A percentile compares a stretch with the other conserved stretches of the same genome.
phyloP scores from a whole-genome alignment of 2,329 filamentous ascomycete genomes.

The Botrytis sinoallii region DNA sequence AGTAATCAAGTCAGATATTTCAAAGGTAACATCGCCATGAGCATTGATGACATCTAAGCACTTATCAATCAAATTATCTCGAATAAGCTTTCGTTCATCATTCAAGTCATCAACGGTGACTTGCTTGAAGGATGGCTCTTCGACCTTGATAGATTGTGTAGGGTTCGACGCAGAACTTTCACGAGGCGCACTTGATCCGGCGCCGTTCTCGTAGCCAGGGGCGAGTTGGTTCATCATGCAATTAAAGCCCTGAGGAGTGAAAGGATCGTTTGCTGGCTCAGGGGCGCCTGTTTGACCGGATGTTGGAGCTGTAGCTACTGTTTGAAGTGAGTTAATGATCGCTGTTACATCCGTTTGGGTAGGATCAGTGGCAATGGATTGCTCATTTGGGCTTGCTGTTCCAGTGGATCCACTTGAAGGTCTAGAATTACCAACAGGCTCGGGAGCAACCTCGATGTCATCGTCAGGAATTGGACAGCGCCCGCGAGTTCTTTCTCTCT shows the following conservation, averaged over 20 bases:
- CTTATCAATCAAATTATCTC: constrained; percentile 78
- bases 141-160: constrained; percentile 12
- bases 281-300: constrained; percentile 3
- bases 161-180: constrained; percentile 17
- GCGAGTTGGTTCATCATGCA: constrained; percentile 24
- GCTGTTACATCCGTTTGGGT: constrained; percentile 17
- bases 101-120: constrained; percentile 78
- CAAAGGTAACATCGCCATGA: constrained; percentile 85
- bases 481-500: constrained; percentile 55
- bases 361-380: constrained; percentile 27
- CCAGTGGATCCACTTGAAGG: constrained; percentile 29
- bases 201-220: constrained; percentile 9
- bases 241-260: constrained; percentile 25
- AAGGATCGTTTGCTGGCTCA: constrained; percentile 3
- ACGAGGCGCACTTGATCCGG: constrained; percentile 2
- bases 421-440: constrained; percentile 24
- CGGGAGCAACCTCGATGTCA: constrained; percentile 47
- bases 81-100: constrained; percentile 66
- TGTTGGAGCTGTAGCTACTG: constrained; percentile 14
- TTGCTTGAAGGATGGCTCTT: constrained; percentile 23
- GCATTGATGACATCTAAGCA: constrained; percentile 86
- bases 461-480: constrained; percentile 65
- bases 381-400: constrained; percentile 34
- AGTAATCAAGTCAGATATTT: constrained; percentile 81
- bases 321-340: constrained; percentile 26